phyloP scores from a whole-genome alignment of 2,329 filamentous ascomycete genomes.

The Plectosphaerella plurivora region DNA sequence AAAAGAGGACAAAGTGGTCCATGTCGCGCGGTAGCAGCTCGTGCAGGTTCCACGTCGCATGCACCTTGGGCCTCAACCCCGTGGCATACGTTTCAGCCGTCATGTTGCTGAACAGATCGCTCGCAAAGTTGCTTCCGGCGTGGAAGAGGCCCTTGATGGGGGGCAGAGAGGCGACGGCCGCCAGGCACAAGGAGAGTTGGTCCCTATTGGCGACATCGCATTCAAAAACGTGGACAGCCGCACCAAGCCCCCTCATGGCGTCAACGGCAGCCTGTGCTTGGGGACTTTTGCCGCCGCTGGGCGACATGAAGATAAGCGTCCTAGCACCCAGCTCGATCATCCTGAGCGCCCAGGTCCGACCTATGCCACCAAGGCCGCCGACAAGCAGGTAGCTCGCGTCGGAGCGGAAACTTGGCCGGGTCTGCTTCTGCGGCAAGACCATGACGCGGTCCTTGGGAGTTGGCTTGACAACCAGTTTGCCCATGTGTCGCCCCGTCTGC shows the following conservation, averaged over 20 bases:
- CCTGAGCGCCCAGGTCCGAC: slow-evolving; percentile 16
- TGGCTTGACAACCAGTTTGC: slow-evolving; percentile 27
- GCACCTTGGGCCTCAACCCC: slow-evolving; percentile 26
- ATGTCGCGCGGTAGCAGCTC: slow-evolving; percentile 22
- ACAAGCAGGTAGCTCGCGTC: slow-evolving; percentile 8
- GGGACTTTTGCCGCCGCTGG: slow-evolving; percentile 16
- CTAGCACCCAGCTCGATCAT: slow-evolving; percentile 20
- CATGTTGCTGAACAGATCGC: slow-evolving; percentile 4
- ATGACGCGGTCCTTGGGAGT: not conserved
- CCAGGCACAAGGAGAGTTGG: not conserved
- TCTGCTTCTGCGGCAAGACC: slow-evolving; percentile 4
- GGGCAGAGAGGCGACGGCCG: slow-evolving; percentile 2
- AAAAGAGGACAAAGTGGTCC: slow-evolving; percentile 30
- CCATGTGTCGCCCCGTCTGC: slow-evolving; percentile 30
- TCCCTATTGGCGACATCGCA: slow-evolving; percentile 6
- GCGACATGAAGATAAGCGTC: slow-evolving; percentile 22
- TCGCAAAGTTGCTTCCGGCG: slow-evolving; percentile 15
- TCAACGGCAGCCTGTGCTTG: slow-evolving; percentile 12
- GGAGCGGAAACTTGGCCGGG: slow-evolving; percentile 4
- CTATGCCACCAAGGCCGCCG: slow-evolving; percentile 19
- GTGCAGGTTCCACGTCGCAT: slow-evolving; percentile 23
- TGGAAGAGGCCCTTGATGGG: slow-evolving; percentile 10
- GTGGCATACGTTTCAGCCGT: not conserved
- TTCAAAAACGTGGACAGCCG: slow-evolving; percentile 7
- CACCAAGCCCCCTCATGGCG: slow-evolving; percentile 7